Evolutionary conservation across 2,329 filamentous ascomycete genomes (phyloP).

Genomic region (Cladophialophora bantiana): DNA sequence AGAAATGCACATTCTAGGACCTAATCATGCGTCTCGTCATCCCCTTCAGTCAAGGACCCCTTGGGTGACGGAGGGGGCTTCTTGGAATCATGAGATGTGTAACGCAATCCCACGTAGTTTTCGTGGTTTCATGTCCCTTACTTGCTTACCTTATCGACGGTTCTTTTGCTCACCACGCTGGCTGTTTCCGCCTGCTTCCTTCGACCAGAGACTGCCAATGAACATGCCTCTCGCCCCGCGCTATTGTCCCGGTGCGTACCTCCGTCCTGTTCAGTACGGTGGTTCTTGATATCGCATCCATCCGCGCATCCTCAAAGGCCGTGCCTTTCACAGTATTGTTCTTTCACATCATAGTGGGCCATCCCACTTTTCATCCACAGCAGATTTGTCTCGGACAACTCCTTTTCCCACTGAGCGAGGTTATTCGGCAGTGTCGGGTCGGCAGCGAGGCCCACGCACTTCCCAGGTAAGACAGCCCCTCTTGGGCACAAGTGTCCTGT

Average conservation of each 20-base stretch:
- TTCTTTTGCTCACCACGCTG: neutral
- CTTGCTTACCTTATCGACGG: neutral
- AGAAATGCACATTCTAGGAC: neutral
- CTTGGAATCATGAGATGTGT: neutral
- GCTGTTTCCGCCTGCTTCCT: neutral
- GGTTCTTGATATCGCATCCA: neutral
- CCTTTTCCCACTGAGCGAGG: too few species aligned
- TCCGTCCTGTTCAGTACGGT: neutral
- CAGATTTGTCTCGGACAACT: too few species aligned
- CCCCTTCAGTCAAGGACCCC: neutral
- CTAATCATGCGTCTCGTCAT: neutral
- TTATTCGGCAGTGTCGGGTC: too few species aligned
- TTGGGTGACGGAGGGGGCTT: neutral
- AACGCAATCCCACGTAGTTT: neutral
- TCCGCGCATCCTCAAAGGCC: too few species aligned
- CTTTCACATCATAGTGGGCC: too few species aligned
- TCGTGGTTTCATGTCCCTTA: neutral
- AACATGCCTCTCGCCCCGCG: neutral
- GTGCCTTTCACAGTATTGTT: too few species aligned
- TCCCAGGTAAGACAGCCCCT: too few species aligned
- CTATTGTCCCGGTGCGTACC: neutral
- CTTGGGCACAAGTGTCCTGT: too few species aligned
- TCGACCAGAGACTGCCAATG: neutral
- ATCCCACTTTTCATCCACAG: too few species aligned
- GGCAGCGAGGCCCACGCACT: too few species aligned